phyloP scores from a whole-genome alignment of 805 yeast genomes.

The Candida palmyrensis region DNA sequence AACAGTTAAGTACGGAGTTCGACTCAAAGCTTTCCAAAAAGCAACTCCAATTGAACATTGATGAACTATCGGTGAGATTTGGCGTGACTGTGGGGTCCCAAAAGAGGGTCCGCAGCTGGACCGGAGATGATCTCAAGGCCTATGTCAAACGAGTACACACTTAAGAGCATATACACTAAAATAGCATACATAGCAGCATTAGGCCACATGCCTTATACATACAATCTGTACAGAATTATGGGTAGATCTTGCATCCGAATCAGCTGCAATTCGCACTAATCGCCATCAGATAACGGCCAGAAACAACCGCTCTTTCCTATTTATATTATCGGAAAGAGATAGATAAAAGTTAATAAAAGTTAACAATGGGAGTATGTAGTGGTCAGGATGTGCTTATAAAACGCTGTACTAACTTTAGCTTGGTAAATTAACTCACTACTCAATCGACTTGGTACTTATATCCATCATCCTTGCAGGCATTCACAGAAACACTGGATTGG shows the following conservation, averaged over 20 bases:
- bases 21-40: constrained; percentile 10
- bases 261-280: no score
- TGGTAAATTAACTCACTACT: constrained; percentile 64
- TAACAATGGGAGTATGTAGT: constrained; percentile 7
- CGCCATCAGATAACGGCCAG: no score
- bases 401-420: constrained; percentile 27
- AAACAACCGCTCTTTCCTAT: no score
- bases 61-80: constrained; percentile 43
- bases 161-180: no score
- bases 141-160: constrained; percentile 40
- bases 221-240: no score
- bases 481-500: constrained; percentile 75
- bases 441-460: constrained; percentile 71
- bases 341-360: background rate
- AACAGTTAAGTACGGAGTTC: constrained; percentile 10
- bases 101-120: constrained; percentile 63
- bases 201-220: no score
- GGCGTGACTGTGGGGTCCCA: constrained; percentile 34
- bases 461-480: constrained; percentile 85
- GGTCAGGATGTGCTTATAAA: background rate
- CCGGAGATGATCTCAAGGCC: constrained; percentile 42
- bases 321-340: background rate
- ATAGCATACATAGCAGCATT: no score
- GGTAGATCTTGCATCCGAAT: no score
- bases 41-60: constrained; percentile 36